These are phyloP conservation scores for Trichoderma afroharzianum DNA, from an alignment of 2,329 filamentous ascomycete species.

Conservation along the genomic window DNA sequence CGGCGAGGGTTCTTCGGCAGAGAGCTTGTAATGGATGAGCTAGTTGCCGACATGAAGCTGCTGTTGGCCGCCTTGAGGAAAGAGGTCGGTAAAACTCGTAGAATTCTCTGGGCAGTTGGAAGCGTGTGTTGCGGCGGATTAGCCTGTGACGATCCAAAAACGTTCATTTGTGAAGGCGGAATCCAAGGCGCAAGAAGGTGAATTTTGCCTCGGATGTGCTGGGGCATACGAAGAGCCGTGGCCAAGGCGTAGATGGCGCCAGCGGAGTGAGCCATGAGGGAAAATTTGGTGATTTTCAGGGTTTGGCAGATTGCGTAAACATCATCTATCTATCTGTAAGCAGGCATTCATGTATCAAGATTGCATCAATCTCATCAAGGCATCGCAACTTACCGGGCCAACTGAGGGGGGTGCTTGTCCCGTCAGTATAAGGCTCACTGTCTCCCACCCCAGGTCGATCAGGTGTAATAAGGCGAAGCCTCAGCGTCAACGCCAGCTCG, in stretches of 20 bases:
- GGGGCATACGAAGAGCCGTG: conserved; percentile 90
- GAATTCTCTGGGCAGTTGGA: conserved; percentile 85
- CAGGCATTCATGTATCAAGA: not conserved
- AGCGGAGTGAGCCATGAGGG: conserved; percentile 90
- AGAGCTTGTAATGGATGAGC: conserved; percentile 76
- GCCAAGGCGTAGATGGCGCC: conserved; percentile 97
- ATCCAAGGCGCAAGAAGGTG: conserved; percentile 97
- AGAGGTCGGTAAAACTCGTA: conserved; percentile 83
- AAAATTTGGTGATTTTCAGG: conserved; percentile 92
- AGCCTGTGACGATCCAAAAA: conserved; percentile 68
- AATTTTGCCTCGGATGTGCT: conserved; percentile 89
- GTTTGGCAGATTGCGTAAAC: conserved; percentile 91
- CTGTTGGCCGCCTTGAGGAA: conserved; percentile 93
- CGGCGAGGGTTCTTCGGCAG: conserved; percentile 64
- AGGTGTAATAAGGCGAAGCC: conserved; percentile 84
- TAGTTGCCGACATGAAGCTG: conserved; percentile 89
- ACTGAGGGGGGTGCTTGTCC: conserved; percentile 78
- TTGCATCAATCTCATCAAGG: not conserved
- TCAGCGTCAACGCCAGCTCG: conserved; percentile 83
- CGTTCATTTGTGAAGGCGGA: conserved; percentile 86
- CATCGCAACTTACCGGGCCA: conserved; percentile 72
- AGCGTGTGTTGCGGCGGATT: conserved; percentile 79
- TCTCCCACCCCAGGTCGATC: conserved; percentile 92
- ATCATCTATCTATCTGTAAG: conserved; percentile 52
- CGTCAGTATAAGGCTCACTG: conserved; percentile 79